A percentile compares a stretch with the other conserved stretches of the same genome.
phyloP scores from a whole-genome alignment of 768 basidiomycete species.

The Serendipita vermifera region DNA sequence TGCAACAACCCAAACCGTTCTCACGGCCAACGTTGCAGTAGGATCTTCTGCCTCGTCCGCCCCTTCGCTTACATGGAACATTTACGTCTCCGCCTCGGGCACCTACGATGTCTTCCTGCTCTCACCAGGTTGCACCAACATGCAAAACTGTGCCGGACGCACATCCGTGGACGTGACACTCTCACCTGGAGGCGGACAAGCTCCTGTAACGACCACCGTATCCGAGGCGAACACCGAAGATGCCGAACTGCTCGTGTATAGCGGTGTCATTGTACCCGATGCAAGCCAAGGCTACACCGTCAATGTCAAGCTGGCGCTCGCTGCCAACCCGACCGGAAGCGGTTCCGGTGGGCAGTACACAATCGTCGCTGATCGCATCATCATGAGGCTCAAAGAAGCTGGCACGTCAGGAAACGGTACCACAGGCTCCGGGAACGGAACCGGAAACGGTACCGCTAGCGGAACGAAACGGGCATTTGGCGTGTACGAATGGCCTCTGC shows the following conservation, averaged over 20 bases:
- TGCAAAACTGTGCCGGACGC: conserved; percentile 67
- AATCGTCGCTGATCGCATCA: conserved; percentile 76
- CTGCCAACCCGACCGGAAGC: conserved; percentile 45
- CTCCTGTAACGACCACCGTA: conserved; percentile 55
- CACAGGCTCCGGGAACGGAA: conserved; percentile 21
- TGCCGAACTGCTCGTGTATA: conserved; percentile 51
- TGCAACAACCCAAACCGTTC: conserved; percentile 64
- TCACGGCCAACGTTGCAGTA: conserved; percentile 52
- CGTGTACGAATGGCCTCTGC: conserved; percentile 77
- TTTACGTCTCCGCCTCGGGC: conserved; percentile 83
- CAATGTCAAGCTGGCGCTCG: conserved; percentile 63
- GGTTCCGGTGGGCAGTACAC: conserved; percentile 59
- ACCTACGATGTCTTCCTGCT: conserved; percentile 73
- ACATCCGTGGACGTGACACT: conserved; percentile 75
- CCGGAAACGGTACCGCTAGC: conserved; percentile 25
- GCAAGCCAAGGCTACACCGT: conserved; percentile 56
- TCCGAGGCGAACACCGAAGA: conserved; percentile 62
- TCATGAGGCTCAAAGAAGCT: conserved; percentile 58
- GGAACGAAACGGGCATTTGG: conserved; percentile 52
- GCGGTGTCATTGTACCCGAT: conserved; percentile 71
- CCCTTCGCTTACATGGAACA: conserved; percentile 82
- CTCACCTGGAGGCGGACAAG: conserved; percentile 56
- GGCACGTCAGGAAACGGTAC: conserved; percentile 29
- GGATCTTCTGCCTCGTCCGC: conserved; percentile 45
- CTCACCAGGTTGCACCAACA: conserved; percentile 72